phyloP scores from a whole-genome alignment of 768 basidiomycete species.

The Rhizopogon sp. region DNA sequence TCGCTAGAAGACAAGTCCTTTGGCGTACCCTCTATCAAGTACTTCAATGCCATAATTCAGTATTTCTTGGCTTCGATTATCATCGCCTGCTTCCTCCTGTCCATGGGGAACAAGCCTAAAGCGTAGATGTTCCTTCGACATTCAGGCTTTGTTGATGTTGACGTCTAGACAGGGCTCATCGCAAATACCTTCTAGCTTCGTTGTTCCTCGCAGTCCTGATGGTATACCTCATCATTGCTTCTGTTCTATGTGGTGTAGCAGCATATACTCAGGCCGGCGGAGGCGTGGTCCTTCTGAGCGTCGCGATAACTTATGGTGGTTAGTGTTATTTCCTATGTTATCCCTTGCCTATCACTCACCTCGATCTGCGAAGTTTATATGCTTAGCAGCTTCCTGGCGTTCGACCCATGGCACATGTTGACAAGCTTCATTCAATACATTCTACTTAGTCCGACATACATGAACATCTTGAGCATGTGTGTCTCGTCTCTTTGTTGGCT shows the following conservation, averaged over 20 bases:
- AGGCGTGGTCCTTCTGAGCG: constrained; percentile 76
- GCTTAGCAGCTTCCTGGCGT: constrained; percentile 70
- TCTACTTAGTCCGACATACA: constrained; percentile 76
- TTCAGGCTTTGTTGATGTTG: background rate
- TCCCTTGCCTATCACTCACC: background rate
- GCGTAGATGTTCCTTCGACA: constrained; percentile 42
- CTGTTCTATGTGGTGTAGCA: constrained; percentile 73
- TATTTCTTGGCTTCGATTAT: constrained; percentile 82
- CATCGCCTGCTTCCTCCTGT: constrained; percentile 87
- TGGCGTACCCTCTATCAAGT: constrained; percentile 54
- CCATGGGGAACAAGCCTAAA: constrained; percentile 93
- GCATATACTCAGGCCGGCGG: constrained; percentile 63
- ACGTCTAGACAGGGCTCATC: constrained; percentile 15
- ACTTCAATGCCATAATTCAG: constrained; percentile 74
- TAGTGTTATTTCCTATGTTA: constrained; percentile 13
- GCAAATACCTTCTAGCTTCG: constrained; percentile 78
- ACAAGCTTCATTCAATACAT: constrained; percentile 90
- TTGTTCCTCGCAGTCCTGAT: constrained; percentile 74
- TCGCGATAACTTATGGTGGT: constrained; percentile 84
- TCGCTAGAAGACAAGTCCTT: constrained; percentile 78
- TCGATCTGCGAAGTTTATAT: constrained; percentile 54
- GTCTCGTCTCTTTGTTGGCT: constrained; percentile 17
- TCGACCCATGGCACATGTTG: constrained; percentile 96
- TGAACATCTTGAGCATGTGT: constrained; percentile 75
- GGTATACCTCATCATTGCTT: constrained; percentile 79